Base-by-base conservation (phyloP, 2,329 filamentous ascomycete species). In the Xylariaceae sp. region DNA sequence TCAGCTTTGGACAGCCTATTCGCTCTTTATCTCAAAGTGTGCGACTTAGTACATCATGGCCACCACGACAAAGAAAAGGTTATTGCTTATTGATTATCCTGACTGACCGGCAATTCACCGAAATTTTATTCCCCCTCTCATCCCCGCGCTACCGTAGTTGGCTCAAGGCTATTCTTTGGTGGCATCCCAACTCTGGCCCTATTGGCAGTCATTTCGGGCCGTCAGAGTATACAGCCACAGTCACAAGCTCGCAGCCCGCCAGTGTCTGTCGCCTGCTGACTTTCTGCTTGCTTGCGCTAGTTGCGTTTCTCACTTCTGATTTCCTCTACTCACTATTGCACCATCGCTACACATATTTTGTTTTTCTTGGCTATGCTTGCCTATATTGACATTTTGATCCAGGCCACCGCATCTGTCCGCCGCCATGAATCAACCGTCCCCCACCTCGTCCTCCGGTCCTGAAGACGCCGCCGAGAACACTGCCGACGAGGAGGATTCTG, bases 401-500 rank as follows among this genome's bases (percentile, higher is more conserved):
- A 86, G 82, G 77, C 77, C 81, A 59, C 77, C 82, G 57, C 81
- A 85, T 66, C 72, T 84, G 62, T 74, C 83, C 59, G 74, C 79
- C 79, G 74, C 79, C 79, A 79, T 81, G 85, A 76, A 87, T 78
- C 81, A 70, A 46, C 82, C 88, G 67, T 93, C 91, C 60, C 89
- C 90, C 57, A 89, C 89, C 50, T 89, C 90, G 50, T 85, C 87
- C 53, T 90, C 88, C 58, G 90, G 90, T 45, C 87, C 86, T 66
- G 92, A 93, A 76, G 93, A 96, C 73, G 83, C 85, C 66, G 86
- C 89, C 74, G 93, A 97, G 70, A 93, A 95, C 72, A 96, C 93
- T 40, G 93, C 93, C 71, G 95, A 98, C 73, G 95, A 99, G 78
- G 95, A 99, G 77, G 95, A 99, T 76, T 96, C 91, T 46, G 93